phyloP scores from a whole-genome alignment of 257 asterid genomes.

The Henckelia pumila region DNA sequence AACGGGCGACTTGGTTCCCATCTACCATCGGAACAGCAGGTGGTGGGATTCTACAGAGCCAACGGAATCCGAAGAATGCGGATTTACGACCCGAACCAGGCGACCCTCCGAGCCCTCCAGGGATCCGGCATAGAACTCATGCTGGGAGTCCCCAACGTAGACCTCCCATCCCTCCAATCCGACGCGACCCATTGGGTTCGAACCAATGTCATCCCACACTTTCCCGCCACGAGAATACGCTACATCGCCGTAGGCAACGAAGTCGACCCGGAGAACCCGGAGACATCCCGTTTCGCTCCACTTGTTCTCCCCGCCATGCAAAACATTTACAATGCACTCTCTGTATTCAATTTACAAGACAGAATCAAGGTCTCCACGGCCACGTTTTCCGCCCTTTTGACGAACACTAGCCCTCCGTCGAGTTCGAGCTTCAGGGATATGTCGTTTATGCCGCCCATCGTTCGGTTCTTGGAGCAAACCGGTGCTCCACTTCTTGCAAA shows the following conservation, averaged over 20 bases:
- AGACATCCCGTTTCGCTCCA: neutral
- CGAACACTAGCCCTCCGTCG: conserved; percentile 36
- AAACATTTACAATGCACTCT: conserved; percentile 28
- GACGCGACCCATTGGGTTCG: conserved; percentile 41
- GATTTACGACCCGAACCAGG: conserved; percentile 22
- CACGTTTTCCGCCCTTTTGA: conserved; percentile 22
- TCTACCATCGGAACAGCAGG: conserved; percentile 28
- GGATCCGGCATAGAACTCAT: conserved; percentile 35
- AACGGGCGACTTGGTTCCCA: conserved; percentile 28
- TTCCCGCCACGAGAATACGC: conserved; percentile 32
- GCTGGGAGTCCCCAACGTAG: conserved; percentile 29
- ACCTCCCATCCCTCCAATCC: conserved; percentile 26
- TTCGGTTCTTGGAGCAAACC: conserved; percentile 19
- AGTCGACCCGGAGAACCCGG: conserved; percentile 26
- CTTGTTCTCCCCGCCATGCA: conserved; percentile 33
- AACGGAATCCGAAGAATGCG: conserved; percentile 31
- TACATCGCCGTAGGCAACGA: conserved; percentile 48
- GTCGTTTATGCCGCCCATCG: conserved; percentile 25
- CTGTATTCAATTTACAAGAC: neutral
- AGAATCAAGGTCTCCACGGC: conserved; percentile 41
- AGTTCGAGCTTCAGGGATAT: neutral
- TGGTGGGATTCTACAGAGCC: conserved; percentile 25
- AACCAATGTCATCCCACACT: conserved; percentile 16
- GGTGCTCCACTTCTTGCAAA: conserved; percentile 32
- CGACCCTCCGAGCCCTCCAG: conserved; percentile 30